Evolutionary conservation across 2,329 filamentous ascomycete species (phyloP), one percentile per base, ranked within the genome.

Genomic region (Paraphaeosphaeria minitans): DNA sequence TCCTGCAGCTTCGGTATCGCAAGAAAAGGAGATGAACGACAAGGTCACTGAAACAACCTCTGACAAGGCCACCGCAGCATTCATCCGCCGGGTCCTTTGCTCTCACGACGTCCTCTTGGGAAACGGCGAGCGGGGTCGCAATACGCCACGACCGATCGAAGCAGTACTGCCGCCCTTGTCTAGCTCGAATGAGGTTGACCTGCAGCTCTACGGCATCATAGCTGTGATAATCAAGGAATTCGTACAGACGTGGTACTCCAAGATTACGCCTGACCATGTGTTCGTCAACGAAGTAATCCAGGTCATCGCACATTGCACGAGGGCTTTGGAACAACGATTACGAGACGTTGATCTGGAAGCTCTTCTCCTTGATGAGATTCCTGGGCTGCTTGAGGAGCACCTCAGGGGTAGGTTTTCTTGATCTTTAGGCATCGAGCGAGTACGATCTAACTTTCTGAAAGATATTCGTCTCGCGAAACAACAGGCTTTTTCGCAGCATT

Each of bases 181-280:
- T 50, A 97, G 93, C 80, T 93, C 92, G 53, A 96, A 97, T 76
- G 92, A 96, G 67, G 87, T 98, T 59, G 95, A 99, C 76, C 81
- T 96, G 57, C 91, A 99, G 78, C 84, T 99, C 4, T 99, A 98
- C 75, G 94, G 92, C 29, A 85, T 98, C 60, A 88, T 99, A 60
- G 91, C 95, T 53, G 90, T 98, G 59, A 87, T 98, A 61, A 83
- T 97, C 68, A 88, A 91, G 70, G 93, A 97, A 64, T 97, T 93
- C 75, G 90, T 99, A 39, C 89, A 95, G 75, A 88, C 87, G 33
- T 99, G 95, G 95, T 99, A 99, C 80, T 84, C 83, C 64, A 94
- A 89, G 76, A 95, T 99, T 75, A 97, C 94, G 1, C 87, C 92
- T 3, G 94, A 99, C 77, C 90, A 93, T 73, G 84, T 87, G 13